Conservation (phyloP, 768 basidiomycete species). For the Russula olivacea region DNA sequence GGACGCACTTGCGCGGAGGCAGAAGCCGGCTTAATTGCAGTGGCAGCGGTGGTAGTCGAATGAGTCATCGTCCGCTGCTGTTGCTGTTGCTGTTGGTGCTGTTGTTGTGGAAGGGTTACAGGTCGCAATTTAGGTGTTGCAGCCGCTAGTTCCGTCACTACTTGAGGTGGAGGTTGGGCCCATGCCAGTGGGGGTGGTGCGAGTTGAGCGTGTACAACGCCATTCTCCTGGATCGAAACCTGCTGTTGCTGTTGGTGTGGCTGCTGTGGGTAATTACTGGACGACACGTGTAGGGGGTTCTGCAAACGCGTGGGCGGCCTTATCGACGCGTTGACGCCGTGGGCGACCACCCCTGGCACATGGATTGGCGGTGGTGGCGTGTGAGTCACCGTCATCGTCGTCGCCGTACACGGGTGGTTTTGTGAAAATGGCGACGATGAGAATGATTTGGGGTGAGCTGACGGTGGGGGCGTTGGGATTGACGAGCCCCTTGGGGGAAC, state of each 20-base stretch:
- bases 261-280: neutral
- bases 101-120: neutral
- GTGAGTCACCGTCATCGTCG: neutral
- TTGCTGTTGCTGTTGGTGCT: neutral
- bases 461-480: slow-evolving; percentile 2
- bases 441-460: neutral
- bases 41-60: neutral
- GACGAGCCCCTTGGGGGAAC: neutral
- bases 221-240: slow-evolving; percentile 1
- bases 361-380: neutral
- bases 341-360: neutral
- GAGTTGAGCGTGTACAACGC: slow-evolving; percentile 9
- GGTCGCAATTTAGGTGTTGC: neutral
- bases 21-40: neutral
- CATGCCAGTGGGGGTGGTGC: neutral
- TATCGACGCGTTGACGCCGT: neutral
- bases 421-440: neutral
- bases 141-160: neutral
- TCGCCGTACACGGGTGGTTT: neutral
- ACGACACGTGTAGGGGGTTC: slow-evolving; percentile 3
- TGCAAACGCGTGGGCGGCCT: neutral
- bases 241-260: slow-evolving; percentile 4
- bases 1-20: neutral
- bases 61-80: slow-evolving; percentile 7
- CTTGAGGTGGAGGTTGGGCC: neutral